Percentiles rank a stretch among this genome's conserved stretches.
Conservation (phyloP, 2,329 filamentous ascomycete genomes). For the Penicillium sp. region DNA sequence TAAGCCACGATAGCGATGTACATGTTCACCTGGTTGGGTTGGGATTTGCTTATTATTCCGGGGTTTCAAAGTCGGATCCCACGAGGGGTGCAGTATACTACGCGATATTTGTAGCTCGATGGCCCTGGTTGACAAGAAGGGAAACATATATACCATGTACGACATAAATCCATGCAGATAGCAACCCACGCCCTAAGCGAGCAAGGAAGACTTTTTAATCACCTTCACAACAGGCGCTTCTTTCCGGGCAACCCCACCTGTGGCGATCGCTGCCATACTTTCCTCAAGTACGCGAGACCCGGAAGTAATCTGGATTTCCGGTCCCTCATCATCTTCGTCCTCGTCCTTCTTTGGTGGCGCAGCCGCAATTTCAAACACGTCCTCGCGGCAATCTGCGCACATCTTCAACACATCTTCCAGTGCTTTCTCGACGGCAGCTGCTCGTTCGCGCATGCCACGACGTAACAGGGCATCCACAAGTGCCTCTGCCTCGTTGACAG, state of each 20-base stretch:
- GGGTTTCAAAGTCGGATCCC: not conserved
- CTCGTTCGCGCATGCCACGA: conserved; percentile 83
- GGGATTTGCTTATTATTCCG: not conserved
- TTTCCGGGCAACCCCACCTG: conserved; percentile 34
- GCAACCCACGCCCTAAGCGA: conserved; percentile 26
- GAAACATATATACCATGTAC: conserved; percentile 1
- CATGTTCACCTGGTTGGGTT: too few species aligned
- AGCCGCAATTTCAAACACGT: conserved; percentile 62
- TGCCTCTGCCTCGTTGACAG: conserved; percentile 69
- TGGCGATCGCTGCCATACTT: conserved; percentile 35
- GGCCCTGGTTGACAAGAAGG: not conserved
- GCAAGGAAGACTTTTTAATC: conserved; percentile 41
- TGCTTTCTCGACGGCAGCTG: conserved; percentile 71
- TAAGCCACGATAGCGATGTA: not conserved
- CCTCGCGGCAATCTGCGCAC: conserved; percentile 65
- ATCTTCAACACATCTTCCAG: conserved; percentile 72
- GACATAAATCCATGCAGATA: conserved; percentile 2
- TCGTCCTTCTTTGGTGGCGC: not conserved
- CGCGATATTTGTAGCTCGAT: not conserved
- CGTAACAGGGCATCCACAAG: conserved; percentile 76
- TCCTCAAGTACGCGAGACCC: conserved; percentile 42
- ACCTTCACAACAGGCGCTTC: conserved; percentile 55
- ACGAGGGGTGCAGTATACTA: not conserved
- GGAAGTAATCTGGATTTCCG: conserved; percentile 26
- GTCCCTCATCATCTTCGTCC: conserved; percentile 19